A percentile compares a stretch with the other conserved stretches of the same genome.
phyloP scores from a whole-genome alignment of 768 basidiomycete genomes.

The Calvatia gigantea region DNA sequence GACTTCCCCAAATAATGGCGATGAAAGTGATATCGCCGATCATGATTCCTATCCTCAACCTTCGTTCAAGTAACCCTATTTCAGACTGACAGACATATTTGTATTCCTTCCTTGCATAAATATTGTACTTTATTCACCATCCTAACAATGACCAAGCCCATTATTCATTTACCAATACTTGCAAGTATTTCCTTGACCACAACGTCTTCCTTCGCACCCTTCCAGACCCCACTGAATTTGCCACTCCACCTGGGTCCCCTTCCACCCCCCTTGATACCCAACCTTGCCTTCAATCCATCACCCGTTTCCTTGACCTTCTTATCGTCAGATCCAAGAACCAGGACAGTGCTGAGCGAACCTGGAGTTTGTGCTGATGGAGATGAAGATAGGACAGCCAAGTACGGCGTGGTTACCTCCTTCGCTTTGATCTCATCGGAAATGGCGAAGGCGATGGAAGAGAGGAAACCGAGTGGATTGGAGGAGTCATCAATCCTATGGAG shows the following conservation, averaged over 20 bases:
- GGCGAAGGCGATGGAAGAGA: slow-evolving; percentile 53
- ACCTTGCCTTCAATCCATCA: slow-evolving; percentile 50
- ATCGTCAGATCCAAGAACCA: slow-evolving; percentile 61
- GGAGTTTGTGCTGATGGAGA: slow-evolving; percentile 54
- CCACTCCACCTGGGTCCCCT: slow-evolving; percentile 78
- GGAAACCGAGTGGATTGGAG: slow-evolving; percentile 51
- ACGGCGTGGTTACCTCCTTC: slow-evolving; percentile 18
- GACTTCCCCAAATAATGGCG: slow-evolving; percentile 21
- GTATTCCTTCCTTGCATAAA: slow-evolving; percentile 12
- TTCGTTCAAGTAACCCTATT: slow-evolving; percentile 15
- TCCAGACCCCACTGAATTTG: slow-evolving; percentile 66
- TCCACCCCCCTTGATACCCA: slow-evolving; percentile 73
- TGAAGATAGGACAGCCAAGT: slow-evolving; percentile 56
- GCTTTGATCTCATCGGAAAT: slow-evolving; percentile 27
- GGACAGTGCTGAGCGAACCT: slow-evolving; percentile 48
- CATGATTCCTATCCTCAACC: slow-evolving; percentile 13
- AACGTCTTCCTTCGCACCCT: slow-evolving; percentile 39
- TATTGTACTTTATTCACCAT: neutral
- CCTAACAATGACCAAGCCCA: slow-evolving; percentile 2
- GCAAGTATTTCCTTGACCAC: slow-evolving; percentile 36
- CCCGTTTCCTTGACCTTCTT: slow-evolving; percentile 56
- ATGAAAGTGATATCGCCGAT: slow-evolving; percentile 15
- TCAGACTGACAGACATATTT: too few relatives aligned
- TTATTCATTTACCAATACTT: slow-evolving; percentile 8
- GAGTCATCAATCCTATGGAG: slow-evolving; percentile 63